Conservation (phyloP, 345 rosid species). For the Laguncularia racemosa region DNA sequence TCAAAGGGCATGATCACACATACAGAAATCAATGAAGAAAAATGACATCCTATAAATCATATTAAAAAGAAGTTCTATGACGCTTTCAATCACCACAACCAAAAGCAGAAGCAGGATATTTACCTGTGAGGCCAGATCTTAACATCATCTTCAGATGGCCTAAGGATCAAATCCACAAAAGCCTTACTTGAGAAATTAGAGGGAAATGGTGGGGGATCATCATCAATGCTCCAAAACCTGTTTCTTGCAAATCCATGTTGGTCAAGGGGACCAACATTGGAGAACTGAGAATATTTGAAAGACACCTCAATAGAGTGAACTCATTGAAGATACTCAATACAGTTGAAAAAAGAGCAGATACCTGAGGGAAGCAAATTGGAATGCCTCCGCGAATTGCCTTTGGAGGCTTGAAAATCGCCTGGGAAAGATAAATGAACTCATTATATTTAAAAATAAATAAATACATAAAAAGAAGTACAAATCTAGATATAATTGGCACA, state of each 20-base stretch:
- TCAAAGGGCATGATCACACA: not conserved
- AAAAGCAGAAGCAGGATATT: conserved; percentile 10
- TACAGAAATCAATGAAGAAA: not conserved
- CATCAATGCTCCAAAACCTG: conserved; percentile 74
- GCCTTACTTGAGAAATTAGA: conserved; percentile 35
- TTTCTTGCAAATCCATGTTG: conserved; percentile 92
- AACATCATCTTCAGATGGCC: conserved; percentile 72
- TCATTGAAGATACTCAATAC: conserved; percentile 13
- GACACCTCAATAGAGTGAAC: conserved; percentile 9
- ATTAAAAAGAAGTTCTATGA: not conserved
- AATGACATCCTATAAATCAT: not conserved
- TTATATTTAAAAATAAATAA: not conserved
- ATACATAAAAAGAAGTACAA: too few species aligned
- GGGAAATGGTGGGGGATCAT: conserved; percentile 68
- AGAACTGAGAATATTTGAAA: conserved; percentile 45
- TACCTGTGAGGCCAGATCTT: conserved; percentile 88
- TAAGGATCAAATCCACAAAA: conserved; percentile 68
- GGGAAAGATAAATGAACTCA: conserved; percentile 8
- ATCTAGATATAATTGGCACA: not conserved
- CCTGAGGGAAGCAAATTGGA: conserved; percentile 95
- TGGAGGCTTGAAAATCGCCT: conserved; percentile 76
- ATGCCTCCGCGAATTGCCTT: conserved; percentile 96
- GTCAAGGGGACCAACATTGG: conserved; percentile 61
- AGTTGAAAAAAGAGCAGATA: conserved; percentile 16
- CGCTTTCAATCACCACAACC: too few species aligned